A percentile compares a stretch with the other conserved stretches of the same genome.
Evolutionary conservation across 257 asterid species (phyloP).

Genomic region (Solanum rostratum): DNA sequence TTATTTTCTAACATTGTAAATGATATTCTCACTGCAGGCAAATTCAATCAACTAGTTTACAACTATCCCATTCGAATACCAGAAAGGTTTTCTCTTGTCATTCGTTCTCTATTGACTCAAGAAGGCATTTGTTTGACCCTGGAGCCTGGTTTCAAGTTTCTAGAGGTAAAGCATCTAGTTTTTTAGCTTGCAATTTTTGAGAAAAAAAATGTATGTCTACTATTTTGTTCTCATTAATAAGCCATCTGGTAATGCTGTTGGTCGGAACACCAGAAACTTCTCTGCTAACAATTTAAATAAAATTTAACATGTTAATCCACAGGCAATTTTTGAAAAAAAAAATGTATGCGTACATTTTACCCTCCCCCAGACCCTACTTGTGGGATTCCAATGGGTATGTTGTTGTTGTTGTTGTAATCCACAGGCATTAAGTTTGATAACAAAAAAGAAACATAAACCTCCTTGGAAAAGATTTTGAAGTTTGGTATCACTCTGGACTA

Average conservation of each 20-base stretch:
- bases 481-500: not conserved
- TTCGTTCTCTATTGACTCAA: slow-evolving; percentile 95
- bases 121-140: slow-evolving; percentile 98
- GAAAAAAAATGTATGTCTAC: not conserved
- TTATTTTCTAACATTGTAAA: not conserved
- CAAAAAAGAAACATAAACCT: not conserved
- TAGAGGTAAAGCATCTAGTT: slow-evolving; percentile 54
- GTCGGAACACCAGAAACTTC: not conserved
- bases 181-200: not conserved
- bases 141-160: slow-evolving; percentile 87
- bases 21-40: slow-evolving; percentile 38
- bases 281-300: not conserved
- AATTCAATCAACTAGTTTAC: slow-evolving; percentile 92
- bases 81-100: slow-evolving; percentile 97
- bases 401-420: no score
- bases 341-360: no score
- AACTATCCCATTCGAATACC: slow-evolving; percentile 96
- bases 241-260: not conserved
- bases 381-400: no score
- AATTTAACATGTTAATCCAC: not conserved
- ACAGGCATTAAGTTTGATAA: not conserved
- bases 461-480: not conserved
- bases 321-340: no score
- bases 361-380: no score
- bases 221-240: not conserved